These are phyloP conservation scores for Paracoccidioides brasiliensis DNA, from an alignment of 2,329 filamentous ascomycete species.

Conservation along the genomic window DNA sequence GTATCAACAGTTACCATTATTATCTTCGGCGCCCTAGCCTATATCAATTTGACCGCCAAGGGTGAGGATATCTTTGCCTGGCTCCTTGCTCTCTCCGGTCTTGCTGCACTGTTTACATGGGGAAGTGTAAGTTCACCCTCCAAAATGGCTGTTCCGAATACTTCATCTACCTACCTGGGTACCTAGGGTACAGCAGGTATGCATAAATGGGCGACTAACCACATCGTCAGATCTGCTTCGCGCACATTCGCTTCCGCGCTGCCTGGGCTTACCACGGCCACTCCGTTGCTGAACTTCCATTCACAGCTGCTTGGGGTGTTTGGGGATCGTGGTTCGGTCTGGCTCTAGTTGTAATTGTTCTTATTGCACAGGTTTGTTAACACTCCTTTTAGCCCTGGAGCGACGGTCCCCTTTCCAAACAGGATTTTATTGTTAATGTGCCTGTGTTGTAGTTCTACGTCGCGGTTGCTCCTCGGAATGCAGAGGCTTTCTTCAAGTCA, in stretches of 20 bases:
- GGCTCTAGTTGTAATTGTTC: constrained; percentile 38
- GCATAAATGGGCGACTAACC: neutral
- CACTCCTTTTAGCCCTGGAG: neutral
- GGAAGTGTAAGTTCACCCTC: constrained; percentile 28
- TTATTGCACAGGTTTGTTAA: constrained; percentile 35
- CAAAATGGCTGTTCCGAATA: too few relatives aligned
- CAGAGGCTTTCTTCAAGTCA: constrained; percentile 19
- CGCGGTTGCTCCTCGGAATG: constrained; percentile 16
- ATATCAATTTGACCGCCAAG: constrained; percentile 28
- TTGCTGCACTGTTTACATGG: constrained; percentile 53
- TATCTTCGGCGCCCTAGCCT: constrained; percentile 29
- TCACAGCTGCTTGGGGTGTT: constrained; percentile 45
- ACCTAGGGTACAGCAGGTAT: neutral
- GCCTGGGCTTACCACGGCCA: constrained; percentile 48
- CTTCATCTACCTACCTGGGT: too few relatives aligned
- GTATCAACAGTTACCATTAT: constrained; percentile 30
- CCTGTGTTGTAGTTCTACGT: constrained; percentile 15
- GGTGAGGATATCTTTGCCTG: constrained; percentile 47
- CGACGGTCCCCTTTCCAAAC: neutral
- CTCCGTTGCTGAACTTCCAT: constrained; percentile 49
- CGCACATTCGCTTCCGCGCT: constrained; percentile 54
- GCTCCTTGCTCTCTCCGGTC: constrained; percentile 51
- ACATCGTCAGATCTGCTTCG: constrained; percentile 39
- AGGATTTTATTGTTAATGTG: neutral
- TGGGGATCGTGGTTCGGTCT: constrained; percentile 50